Evolutionary conservation across 2,329 filamentous ascomycete genomes (phyloP), one percentile per base, ranked within the genome.

Genomic region (Nothophoma quercina): DNA sequence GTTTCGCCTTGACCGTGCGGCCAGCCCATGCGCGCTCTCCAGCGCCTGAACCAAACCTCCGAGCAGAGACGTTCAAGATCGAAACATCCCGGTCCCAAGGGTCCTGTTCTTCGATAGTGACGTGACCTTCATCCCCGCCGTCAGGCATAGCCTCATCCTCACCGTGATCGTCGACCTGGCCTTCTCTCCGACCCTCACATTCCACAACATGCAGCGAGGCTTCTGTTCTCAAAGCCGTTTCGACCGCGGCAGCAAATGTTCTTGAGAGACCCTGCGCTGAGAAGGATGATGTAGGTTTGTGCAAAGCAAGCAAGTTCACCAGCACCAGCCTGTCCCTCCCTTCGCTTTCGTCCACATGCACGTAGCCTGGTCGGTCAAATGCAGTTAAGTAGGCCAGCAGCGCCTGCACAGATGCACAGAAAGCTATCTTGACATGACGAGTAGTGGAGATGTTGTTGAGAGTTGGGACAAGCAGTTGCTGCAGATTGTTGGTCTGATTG

Each of bases 381-480:
- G 84, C 80, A 33, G 88, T 80, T 15, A 97, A 80, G 65, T 88
- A 90, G 28, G 90, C 90, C 46, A 91, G 87, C 6, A 96, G 83
- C 71, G 90, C 87, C 18, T 89, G 86, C 46, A 95, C 82, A 2
- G 88, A 91, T 0, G 90, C 86, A 47, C 86, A 83, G 74, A 96
- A 97, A 28, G 85, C 77, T 7, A 93, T 73, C 47, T 84, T 85
- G 57, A 96, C 82, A 63, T 87, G 85, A 23, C 85, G 83, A 7
- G 90, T 88, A 3, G 83, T 81, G 38, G 87, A 84, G 22, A 93
- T 79, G 57, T 90, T 83, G 47, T 86, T 82, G 12, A 96, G 83
- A 0, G 89, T 86, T 22, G 87, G 83, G 13, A 80, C 77, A 6
- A 90, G 75, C 7, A 91, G 77, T 26, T 70, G 55, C 29, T 58